Evolutionary conservation across 257 asterid species (phyloP).

Genomic region (Solanum pinnatisectum): DNA sequence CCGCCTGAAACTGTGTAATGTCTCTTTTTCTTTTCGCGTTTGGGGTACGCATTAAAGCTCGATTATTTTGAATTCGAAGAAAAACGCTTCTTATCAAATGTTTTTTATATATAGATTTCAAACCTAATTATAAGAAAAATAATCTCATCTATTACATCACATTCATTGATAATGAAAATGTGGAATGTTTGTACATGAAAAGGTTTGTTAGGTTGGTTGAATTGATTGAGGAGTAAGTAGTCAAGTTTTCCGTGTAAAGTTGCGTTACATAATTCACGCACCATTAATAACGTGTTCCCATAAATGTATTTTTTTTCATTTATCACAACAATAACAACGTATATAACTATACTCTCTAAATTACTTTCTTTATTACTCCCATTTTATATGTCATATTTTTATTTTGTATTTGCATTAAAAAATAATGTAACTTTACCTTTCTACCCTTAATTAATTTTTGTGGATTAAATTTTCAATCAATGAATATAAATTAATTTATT

Average conservation of each 20-base stretch:
- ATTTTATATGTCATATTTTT: no score
- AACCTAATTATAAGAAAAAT: no score
- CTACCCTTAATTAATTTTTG: no score
- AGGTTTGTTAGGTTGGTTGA: neutral
- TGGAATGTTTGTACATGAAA: neutral
- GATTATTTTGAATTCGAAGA: no score
- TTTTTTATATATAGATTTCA: accelerated
- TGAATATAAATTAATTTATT: no score
- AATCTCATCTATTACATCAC: no score
- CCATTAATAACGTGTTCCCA: neutral
- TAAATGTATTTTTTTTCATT: neutral
- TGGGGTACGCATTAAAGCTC: accelerated
- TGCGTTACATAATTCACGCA: neutral
- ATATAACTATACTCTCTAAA: neutral
- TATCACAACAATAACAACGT: neutral
- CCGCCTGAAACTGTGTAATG: neutral
- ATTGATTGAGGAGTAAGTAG: neutral
- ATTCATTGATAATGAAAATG: no score
- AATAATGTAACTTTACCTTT: no score
- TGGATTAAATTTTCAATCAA: no score
- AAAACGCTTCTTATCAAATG: accelerated
- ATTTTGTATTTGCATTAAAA: no score
- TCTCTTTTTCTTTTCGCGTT: no score
- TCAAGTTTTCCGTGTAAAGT: neutral
- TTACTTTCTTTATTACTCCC: no score